phyloP scores from a whole-genome alignment of 768 basidiomycete genomes.

The Russula brevipes region DNA sequence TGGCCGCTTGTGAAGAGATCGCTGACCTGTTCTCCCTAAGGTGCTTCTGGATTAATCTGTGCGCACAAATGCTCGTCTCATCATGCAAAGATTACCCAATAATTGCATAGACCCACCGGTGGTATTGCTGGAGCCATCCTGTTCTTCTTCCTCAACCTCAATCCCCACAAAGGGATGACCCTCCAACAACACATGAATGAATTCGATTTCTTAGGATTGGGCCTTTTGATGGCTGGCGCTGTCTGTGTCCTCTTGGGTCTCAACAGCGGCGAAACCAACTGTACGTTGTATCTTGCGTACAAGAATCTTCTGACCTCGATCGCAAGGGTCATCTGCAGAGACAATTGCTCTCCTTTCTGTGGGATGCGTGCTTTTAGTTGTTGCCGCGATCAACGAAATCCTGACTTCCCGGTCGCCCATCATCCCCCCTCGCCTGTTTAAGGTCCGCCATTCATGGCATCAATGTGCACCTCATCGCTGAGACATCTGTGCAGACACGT shows the following conservation, averaged over 20 bases:
- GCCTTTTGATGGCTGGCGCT: conserved; percentile 59
- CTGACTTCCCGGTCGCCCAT: conserved; percentile 64
- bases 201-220: conserved; percentile 69
- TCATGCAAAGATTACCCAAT: background rate
- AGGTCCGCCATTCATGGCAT: conserved; percentile 35
- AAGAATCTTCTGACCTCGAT: background rate
- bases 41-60: conserved; percentile 79
- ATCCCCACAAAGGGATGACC: conserved; percentile 59
- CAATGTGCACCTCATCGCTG: background rate
- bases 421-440: conserved; percentile 69
- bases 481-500: conserved; percentile 47
- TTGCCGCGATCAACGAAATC: conserved; percentile 52
- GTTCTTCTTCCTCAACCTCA: conserved; percentile 75
- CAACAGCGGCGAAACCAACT: conserved; percentile 60
- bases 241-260: conserved; percentile 68
- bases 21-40: conserved; percentile 30
- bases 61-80: conserved; percentile 24
- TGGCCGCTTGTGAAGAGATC: background rate
- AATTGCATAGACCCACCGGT: conserved; percentile 58
- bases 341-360: conserved; percentile 61
- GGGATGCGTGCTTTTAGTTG: conserved; percentile 50
- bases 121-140: conserved; percentile 57
- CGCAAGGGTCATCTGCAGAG: conserved; percentile 49
- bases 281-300: conserved; percentile 37
- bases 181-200: conserved; percentile 53